Evolutionary conservation across 2,329 filamentous ascomycete species (phyloP).

Genomic region (Claviceps fusiformis): DNA sequence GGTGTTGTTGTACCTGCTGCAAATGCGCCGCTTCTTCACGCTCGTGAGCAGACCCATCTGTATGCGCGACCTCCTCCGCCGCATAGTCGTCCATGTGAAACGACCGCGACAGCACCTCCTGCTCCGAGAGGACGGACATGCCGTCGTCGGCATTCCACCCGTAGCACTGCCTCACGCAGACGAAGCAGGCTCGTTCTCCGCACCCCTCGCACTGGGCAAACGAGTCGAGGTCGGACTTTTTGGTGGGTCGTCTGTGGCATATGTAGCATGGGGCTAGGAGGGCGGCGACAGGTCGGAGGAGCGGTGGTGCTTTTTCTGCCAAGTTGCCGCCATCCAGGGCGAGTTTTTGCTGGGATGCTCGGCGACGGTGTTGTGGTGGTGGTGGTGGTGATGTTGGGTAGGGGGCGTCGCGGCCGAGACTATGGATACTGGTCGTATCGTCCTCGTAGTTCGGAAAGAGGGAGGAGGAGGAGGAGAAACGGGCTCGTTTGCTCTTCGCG

Average conservation of each 20-base stretch:
- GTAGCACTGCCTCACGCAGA: constrained; percentile 53
- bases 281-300: constrained; percentile 7
- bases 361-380: constrained; percentile 11
- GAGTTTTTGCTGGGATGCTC: constrained; percentile 9
- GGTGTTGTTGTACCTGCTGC: not conserved
- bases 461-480: constrained; percentile 11
- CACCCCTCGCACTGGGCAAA: constrained; percentile 53
- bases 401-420: constrained; percentile 8
- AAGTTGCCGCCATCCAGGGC: no score
- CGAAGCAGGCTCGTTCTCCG: constrained; percentile 47
- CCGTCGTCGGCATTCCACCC: constrained; percentile 25
- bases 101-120: constrained; percentile 27
- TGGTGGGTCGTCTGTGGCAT: constrained; percentile 51
- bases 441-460: constrained; percentile 9
- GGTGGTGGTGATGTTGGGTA: constrained; percentile 1
- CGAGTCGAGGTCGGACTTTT: constrained; percentile 51
- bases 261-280: constrained; percentile 48
- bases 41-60: not conserved
- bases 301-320: no score
- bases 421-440: constrained; percentile 12
- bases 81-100: constrained; percentile 39
- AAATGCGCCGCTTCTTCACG: not conserved
- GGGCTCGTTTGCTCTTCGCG: constrained; percentile 15
- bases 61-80: constrained; percentile 15
- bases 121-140: constrained; percentile 14